Evolutionary conservation across 129 eudicot genomes (phyloP), one percentile per base, ranked within the genome.

Genomic region (Centrapalus pauciflorus): DNA sequence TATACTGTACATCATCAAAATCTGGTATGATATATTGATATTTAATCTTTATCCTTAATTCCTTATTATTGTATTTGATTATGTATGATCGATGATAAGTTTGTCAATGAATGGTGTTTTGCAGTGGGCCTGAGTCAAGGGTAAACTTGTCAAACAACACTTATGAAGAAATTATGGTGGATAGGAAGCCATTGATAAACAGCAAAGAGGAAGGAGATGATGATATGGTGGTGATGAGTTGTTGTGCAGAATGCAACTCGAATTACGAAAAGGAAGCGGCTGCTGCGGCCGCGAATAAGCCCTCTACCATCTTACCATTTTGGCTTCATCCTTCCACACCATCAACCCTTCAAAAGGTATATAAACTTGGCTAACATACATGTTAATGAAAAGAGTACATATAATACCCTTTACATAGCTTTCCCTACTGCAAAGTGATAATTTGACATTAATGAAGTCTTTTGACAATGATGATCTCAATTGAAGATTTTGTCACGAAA

Each of bases 191-290:
- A 61, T 40, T 79, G 6, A 35, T 66, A 26, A 71, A 54, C 55
- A 71, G 64, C 43, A 83, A 83, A 64, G 95, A 81, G 69, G 95
- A 79, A 75, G 67, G 67, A 64, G 85, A 85, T 16, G 74, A 55
- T 30, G 72, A 74, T 66, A 45, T 33, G 66, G 59, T 74, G 29
- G 61, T 20, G 34, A 73, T 85, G 69, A 81, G 65, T 69, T 86
- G 88, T 66, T 85, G 96, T 61, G 76, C 70, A 71, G 90, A 89
- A 77, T 86, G 96, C 82, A 77, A 55, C 60, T 76, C 84, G 34
- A 86, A 86, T 32, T 89, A 86, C 66, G 96, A 89, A 80, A 89
- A 86, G 16, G 95, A 89, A 76, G 87, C 82, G 29, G 65, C 62
- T 0, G 51, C 75, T 24, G 65, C 77, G 23, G 25, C 66, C 41